Conservation (phyloP, 257 asterid genomes). For the Handroanthus guayacan region DNA sequence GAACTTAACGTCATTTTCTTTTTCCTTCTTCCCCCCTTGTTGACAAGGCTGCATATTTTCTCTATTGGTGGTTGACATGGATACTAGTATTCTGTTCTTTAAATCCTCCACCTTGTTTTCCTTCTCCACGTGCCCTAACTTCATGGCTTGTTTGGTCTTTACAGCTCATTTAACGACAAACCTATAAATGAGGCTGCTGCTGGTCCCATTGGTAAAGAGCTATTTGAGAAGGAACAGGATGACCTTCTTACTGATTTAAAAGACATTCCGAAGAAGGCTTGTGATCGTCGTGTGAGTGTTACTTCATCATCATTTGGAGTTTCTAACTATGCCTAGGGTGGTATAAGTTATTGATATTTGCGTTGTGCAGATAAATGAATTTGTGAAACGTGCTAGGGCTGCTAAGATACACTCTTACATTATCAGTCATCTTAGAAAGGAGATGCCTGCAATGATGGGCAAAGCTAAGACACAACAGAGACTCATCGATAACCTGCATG, state of each 20-base stretch:
- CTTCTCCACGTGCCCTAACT: slow-evolving; percentile 14
- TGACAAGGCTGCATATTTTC: not conserved
- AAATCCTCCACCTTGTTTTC: not conserved
- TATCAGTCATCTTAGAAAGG: slow-evolving; percentile 80
- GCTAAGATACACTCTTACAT: slow-evolving; percentile 95
- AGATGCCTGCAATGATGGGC: slow-evolving; percentile 99
- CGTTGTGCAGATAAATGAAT: slow-evolving; percentile 80
- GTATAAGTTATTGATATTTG: not conserved
- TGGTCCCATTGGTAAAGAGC: slow-evolving; percentile 89
- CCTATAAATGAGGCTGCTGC: slow-evolving; percentile 73
- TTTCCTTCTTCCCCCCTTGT: too few relatives aligned
- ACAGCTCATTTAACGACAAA: slow-evolving; percentile 88
- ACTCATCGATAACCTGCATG: slow-evolving; percentile 76
- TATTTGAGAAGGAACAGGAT: slow-evolving; percentile 90
- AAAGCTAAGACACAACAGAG: slow-evolving; percentile 91
- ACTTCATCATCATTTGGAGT: not conserved
- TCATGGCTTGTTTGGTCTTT: slow-evolving; percentile 13
- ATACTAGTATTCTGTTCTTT: slow-evolving; percentile 11
- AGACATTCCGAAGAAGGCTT: slow-evolving; percentile 92
- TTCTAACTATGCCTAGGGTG: not conserved
- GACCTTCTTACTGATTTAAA: slow-evolving; percentile 81
- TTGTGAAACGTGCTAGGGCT: slow-evolving; percentile 94
- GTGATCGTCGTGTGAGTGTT: slow-evolving; percentile 87
- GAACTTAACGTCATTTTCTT: not conserved
- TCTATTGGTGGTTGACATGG: slow-evolving; percentile 12